Evolutionary conservation across 2,329 filamentous ascomycete genomes (phyloP).

Genomic region (Aspergillus sojae): DNA sequence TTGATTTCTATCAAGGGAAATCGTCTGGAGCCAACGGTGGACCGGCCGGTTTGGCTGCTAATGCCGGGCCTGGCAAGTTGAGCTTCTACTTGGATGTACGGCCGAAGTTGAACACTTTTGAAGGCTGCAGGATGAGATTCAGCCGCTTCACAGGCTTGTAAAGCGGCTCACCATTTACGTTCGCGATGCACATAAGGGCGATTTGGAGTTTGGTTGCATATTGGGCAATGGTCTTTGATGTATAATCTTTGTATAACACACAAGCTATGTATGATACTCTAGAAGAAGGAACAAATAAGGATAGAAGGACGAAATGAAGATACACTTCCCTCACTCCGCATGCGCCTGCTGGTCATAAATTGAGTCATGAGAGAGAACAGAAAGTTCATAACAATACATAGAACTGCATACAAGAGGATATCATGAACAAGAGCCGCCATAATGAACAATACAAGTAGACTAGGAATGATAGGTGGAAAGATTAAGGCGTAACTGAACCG

Average conservation of each 20-base stretch:
- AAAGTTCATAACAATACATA: constrained; percentile 25
- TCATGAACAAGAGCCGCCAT: constrained; percentile 28
- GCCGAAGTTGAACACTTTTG: constrained; percentile 66
- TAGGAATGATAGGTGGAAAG: not conserved
- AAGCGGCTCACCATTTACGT: constrained; percentile 2
- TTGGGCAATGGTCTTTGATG: constrained; percentile 25
- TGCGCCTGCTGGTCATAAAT: constrained; percentile 18
- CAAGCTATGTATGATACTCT: constrained; percentile 38
- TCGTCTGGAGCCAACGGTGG: constrained; percentile 36
- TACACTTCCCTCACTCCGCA: constrained; percentile 29
- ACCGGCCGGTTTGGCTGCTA: constrained; percentile 32
- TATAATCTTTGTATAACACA: constrained; percentile 39
- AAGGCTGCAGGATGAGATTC: constrained; percentile 62
- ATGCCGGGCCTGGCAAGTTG: constrained; percentile 46
- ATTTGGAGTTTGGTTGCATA: constrained; percentile 29
- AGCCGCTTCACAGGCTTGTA: constrained; percentile 51
- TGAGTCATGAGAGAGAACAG: constrained; percentile 11
- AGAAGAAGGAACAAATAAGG: constrained; percentile 17
- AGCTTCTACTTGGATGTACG: constrained; percentile 68
- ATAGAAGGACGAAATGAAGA: constrained; percentile 22
- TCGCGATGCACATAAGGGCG: constrained; percentile 25
- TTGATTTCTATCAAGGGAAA: constrained; percentile 91
- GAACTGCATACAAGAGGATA: constrained; percentile 36
- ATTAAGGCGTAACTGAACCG: constrained; percentile 23
- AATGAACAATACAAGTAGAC: constrained; percentile 12